Percentiles rank a stretch among this genome's conserved stretches.
These are phyloP conservation scores for Petrea volubilis DNA, from an alignment of 257 asterid genomes.

Conservation along the genomic window DNA sequence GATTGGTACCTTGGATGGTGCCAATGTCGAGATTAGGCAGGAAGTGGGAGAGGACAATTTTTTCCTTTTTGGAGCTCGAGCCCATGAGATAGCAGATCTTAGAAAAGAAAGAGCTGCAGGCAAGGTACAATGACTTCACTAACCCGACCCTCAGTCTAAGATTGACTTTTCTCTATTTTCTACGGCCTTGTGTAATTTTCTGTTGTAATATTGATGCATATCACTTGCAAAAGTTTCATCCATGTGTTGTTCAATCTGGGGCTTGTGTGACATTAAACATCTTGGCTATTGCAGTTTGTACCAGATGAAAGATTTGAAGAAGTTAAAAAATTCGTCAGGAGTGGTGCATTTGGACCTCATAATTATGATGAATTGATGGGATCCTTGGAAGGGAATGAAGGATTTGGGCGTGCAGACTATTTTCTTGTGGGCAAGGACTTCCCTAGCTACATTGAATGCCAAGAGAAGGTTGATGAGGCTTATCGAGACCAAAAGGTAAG, in stretches of 20 bases:
- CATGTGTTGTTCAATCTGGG: no score
- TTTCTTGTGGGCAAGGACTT: conserved; percentile 93
- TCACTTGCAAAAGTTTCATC: background rate
- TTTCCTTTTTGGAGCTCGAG: conserved; percentile 88
- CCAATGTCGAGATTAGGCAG: conserved; percentile 85
- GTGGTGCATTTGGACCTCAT: conserved; percentile 68
- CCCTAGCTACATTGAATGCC: conserved; percentile 87
- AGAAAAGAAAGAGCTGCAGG: conserved; percentile 83
- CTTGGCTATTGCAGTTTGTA: conserved; percentile 50
- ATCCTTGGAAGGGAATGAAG: conserved; percentile 86
- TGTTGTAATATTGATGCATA: background rate
- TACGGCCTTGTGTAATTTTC: background rate
- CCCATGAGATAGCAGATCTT: conserved; percentile 77
- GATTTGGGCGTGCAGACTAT: conserved; percentile 80
- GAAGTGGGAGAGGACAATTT: conserved; percentile 90
- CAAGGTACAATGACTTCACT: conserved; percentile 42
- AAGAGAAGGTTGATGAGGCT: conserved; percentile 81
- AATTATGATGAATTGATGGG: conserved; percentile 64
- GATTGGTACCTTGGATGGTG: conserved; percentile 90
- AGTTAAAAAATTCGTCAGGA: conserved; percentile 59
- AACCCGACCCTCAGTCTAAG: background rate
- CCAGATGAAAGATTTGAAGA: conserved; percentile 74
- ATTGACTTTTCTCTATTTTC: background rate
- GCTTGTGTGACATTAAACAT: no score
- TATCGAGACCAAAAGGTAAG: conserved; percentile 67